Conservation (phyloP, 768 basidiomycete species). For the Gloeophyllum trabeum region DNA sequence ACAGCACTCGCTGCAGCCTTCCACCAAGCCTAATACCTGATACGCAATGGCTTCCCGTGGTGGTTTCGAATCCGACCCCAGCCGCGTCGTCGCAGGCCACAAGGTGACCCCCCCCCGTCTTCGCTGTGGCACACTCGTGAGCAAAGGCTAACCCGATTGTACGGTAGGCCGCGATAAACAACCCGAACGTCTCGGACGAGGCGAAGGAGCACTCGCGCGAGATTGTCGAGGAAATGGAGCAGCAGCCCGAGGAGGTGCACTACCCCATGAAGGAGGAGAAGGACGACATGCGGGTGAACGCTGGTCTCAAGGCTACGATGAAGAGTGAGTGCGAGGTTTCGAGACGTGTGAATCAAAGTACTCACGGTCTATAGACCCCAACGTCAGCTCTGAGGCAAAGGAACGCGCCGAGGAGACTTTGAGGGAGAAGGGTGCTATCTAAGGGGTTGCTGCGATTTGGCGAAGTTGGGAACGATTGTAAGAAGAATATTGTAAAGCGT, state of each 20-base stretch:
- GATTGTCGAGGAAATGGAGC: conserved; percentile 11
- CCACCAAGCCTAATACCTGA: too few relatives aligned
- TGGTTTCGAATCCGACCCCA: background rate
- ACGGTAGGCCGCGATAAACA: conserved; percentile 16
- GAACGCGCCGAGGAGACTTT: conserved; percentile 13
- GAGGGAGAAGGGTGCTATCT: conserved; percentile 12
- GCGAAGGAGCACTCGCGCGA: conserved; percentile 19
- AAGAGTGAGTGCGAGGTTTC: conserved; percentile 10
- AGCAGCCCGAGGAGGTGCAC: conserved; percentile 7
- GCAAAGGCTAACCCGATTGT: background rate
- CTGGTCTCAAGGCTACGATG: conserved; percentile 17
- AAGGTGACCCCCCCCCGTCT: conserved; percentile 3
- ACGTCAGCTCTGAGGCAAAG: conserved; percentile 16
- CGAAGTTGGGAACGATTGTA: too few relatives aligned
- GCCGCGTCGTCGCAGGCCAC: conserved; percentile 7
- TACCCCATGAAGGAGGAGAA: conserved; percentile 9
- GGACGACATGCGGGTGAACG: conserved; percentile 13
- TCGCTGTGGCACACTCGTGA: background rate
- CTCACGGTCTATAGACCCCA: conserved; percentile 13
- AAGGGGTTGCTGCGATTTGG: too few relatives aligned
- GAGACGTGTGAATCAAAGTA: background rate
- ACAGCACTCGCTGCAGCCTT: too few relatives aligned
- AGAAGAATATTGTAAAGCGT: too few relatives aligned
- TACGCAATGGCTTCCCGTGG: background rate
- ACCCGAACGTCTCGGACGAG: conserved; percentile 19